Evolutionary conservation across 1,139 yeast genomes (phyloP).

Genomic region (Citeromyces hawaiiensis): DNA sequence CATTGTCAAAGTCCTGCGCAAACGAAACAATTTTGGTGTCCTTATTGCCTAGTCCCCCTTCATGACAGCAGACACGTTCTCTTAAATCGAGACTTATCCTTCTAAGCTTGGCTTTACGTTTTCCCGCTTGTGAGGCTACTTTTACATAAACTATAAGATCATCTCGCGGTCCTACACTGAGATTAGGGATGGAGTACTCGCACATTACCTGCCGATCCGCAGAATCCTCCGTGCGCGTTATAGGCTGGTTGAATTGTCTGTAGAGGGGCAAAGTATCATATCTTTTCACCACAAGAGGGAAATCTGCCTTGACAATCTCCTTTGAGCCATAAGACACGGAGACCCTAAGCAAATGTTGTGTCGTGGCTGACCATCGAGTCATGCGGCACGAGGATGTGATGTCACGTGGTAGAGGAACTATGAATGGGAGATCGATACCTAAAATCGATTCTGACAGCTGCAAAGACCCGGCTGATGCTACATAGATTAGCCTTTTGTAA

Average conservation of each 20-base stretch:
- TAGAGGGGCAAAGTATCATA: slow-evolving; percentile 42
- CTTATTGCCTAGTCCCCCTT: slow-evolving; percentile 5
- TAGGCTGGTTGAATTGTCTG: slow-evolving; percentile 39
- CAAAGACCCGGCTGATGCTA: not conserved
- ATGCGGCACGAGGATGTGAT: slow-evolving; percentile 28
- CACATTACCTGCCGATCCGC: slow-evolving; percentile 27
- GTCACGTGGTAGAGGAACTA: slow-evolving; percentile 44
- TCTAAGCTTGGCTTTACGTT: slow-evolving; percentile 2
- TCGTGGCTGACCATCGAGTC: slow-evolving; percentile 1
- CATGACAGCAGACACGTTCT: slow-evolving; percentile 5
- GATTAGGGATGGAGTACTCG: slow-evolving; percentile 28
- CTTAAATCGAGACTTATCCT: slow-evolving; percentile 5
- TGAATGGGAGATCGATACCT: slow-evolving; percentile 46
- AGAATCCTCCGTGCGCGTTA: slow-evolving; percentile 23
- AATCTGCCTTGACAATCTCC: slow-evolving; percentile 17
- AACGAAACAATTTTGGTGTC: slow-evolving; percentile 2
- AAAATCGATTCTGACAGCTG: slow-evolving; percentile 14
- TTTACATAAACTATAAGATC: slow-evolving; percentile 24
- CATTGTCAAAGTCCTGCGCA: slow-evolving; percentile 2
- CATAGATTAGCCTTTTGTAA: slow-evolving; percentile 1
- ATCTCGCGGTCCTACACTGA: slow-evolving; percentile 40
- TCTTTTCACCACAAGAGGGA: slow-evolving; percentile 33
- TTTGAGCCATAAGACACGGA: slow-evolving; percentile 21
- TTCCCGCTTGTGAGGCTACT: slow-evolving; percentile 12
- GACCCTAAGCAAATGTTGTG: slow-evolving; percentile 4